Conservation (phyloP, 495 filamentous ascomycete genomes). For the Hypoxylon perforatum region DNA sequence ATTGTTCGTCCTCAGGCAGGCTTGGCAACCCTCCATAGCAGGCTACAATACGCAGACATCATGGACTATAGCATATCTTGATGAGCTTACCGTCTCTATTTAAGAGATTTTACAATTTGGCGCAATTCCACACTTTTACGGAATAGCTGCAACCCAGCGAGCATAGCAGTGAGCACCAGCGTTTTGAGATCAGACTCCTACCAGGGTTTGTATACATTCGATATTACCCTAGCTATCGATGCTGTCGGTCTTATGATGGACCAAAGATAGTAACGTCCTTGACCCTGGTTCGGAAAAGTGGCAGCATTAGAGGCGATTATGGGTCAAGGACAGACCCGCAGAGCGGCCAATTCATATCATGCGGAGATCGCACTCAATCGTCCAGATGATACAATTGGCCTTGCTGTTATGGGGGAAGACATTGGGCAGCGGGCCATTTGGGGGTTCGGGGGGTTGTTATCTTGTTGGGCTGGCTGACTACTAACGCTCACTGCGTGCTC, state of each 20-base stretch:
- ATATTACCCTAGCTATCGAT: constrained; percentile 5
- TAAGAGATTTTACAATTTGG: constrained; percentile 46
- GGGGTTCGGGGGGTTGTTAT: constrained; percentile 6
- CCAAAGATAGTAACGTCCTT: constrained; percentile 10
- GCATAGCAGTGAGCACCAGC: constrained; percentile 66
- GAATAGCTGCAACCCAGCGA: constrained; percentile 64
- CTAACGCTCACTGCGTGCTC: constrained; percentile 75
- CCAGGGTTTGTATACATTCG: not conserved
- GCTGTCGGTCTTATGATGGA: constrained; percentile 2
- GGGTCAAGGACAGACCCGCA: not conserved
- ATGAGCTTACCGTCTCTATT: constrained; percentile 42
- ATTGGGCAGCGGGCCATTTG: not conserved
- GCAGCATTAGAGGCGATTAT: constrained; percentile 9
- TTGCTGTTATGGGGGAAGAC: constrained; percentile 2
- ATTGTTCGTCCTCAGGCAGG: constrained; percentile 51
- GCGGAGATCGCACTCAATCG: constrained; percentile 8
- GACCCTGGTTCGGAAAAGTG: constrained; percentile 4
- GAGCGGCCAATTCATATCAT: constrained; percentile 2
- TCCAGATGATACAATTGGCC: not conserved
- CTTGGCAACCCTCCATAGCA: constrained; percentile 63
- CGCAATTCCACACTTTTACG: constrained; percentile 29
- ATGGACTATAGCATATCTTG: constrained; percentile 32
- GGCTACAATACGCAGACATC: constrained; percentile 38
- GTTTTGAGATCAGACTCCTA: constrained; percentile 16
- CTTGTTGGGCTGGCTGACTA: constrained; percentile 39